Percentiles rank a stretch among this genome's conserved stretches.
Evolutionary conservation across 108 stramenopile species (phyloP).

Genomic region (Discostella pseudostelligera): DNA sequence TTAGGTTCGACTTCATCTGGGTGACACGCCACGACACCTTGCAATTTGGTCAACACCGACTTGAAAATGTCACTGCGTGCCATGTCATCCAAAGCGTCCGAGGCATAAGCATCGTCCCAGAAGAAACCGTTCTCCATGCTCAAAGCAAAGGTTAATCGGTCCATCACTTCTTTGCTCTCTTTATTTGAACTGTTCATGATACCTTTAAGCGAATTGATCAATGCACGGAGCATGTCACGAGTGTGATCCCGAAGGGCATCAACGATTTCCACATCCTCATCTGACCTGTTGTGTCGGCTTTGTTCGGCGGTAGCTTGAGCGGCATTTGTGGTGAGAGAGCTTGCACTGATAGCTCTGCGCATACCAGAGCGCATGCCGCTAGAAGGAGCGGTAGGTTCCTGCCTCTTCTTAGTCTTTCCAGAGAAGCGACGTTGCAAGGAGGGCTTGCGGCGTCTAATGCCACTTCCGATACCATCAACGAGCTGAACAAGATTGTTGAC

Average conservation of each 20-base stretch:
- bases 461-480: constrained; percentile 69
- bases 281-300: constrained; percentile 16
- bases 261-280: constrained; percentile 55
- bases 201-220: constrained; percentile 74
- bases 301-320: constrained; percentile 37
- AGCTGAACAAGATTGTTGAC: constrained; percentile 61
- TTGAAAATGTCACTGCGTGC: constrained; percentile 72
- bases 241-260: constrained; percentile 92
- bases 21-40: constrained; percentile 90
- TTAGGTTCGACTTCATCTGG: constrained; percentile 95
- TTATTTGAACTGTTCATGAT: constrained; percentile 60
- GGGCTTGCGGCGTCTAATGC: constrained; percentile 75
- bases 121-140: constrained; percentile 95
- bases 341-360: constrained; percentile 69
- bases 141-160: constrained; percentile 84
- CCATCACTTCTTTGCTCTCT: constrained; percentile 74
- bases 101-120: constrained; percentile 95
- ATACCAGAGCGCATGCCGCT: constrained; percentile 42
- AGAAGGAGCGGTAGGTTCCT: constrained; percentile 44
- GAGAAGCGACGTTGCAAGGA: constrained; percentile 37
- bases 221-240: constrained; percentile 82
- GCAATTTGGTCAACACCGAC: constrained; percentile 81
- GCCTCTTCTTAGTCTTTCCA: constrained; percentile 43
- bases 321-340: constrained; percentile 50
- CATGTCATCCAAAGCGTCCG: constrained; percentile 82